phyloP scores from a whole-genome alignment of 345 rosid species.

The Gossypium rotundifolium region DNA sequence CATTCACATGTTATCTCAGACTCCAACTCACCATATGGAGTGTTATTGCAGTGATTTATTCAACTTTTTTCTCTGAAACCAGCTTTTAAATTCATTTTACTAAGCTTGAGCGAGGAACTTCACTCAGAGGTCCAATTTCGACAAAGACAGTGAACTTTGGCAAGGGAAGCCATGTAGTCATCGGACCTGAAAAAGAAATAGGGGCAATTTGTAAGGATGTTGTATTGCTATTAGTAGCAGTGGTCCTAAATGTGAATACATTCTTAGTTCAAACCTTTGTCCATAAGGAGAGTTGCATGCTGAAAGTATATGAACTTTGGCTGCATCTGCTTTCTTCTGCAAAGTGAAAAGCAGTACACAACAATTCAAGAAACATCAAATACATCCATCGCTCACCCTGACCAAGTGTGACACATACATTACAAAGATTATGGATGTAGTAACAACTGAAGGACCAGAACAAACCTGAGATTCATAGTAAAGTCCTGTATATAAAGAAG shows the following conservation, averaged over 20 bases:
- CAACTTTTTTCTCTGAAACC: not conserved
- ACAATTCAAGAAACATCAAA: not conserved
- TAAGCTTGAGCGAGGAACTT: not conserved
- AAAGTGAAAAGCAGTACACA: not conserved
- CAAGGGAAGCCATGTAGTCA: slow-evolving; percentile 86
- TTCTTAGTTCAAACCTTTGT: slow-evolving; percentile 43
- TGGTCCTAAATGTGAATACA: not conserved
- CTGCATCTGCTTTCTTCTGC: slow-evolving; percentile 63
- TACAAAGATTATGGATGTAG: not conserved
- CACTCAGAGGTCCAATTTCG: slow-evolving; percentile 48
- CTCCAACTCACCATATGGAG: not conserved
- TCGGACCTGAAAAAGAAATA: slow-evolving; percentile 55
- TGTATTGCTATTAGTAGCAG: not conserved
- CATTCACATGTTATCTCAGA: not conserved
- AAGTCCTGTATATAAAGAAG: slow-evolving; percentile 77
- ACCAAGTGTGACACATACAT: not conserved
- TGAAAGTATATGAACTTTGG: slow-evolving; percentile 54
- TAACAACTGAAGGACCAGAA: not conserved
- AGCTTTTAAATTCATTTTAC: not conserved
- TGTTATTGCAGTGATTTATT: not conserved
- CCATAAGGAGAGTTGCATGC: slow-evolving; percentile 70
- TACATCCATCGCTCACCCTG: not conserved
- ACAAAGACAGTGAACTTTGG: slow-evolving; percentile 72
- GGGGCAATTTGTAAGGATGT: not conserved
- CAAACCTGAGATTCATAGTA: slow-evolving; percentile 79